These are phyloP conservation scores for Onygenales sp. DNA, from an alignment of 2,329 filamentous ascomycete genomes.

Conservation along the genomic window DNA sequence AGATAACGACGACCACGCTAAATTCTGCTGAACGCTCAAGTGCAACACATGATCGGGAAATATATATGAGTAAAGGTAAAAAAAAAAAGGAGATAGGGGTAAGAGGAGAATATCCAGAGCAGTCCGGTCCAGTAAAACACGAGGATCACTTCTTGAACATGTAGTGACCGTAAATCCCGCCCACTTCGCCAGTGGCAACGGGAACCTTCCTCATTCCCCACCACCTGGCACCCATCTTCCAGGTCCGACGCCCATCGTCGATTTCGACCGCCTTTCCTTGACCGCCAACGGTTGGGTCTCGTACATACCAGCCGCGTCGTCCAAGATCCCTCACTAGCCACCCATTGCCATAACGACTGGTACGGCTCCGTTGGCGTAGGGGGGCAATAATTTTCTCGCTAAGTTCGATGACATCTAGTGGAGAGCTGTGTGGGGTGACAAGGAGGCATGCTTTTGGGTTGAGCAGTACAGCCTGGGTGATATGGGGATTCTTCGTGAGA, in stretches of 20 bases:
- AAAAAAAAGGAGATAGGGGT: slow-evolving; percentile 11
- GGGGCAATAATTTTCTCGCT: slow-evolving; percentile 58
- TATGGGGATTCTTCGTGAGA: slow-evolving; percentile 56
- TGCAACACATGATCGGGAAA: no score
- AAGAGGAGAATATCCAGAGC: no score
- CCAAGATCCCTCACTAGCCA: slow-evolving; percentile 63
- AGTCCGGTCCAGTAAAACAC: no score
- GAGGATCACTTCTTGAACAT: slow-evolving; percentile 44
- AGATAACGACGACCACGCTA: no score
- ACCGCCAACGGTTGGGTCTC: slow-evolving; percentile 30
- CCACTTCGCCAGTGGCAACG: slow-evolving; percentile 46
- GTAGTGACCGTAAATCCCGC: slow-evolving; percentile 51
- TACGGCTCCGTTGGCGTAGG: slow-evolving; percentile 54
- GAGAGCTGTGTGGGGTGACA: slow-evolving; percentile 51
- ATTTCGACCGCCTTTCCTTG: slow-evolving; percentile 11
- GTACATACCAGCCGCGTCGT: slow-evolving; percentile 59
- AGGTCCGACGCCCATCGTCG: slow-evolving; percentile 53
- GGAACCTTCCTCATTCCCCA: slow-evolving; percentile 72
- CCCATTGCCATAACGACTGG: slow-evolving; percentile 42
- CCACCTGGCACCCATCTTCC: slow-evolving; percentile 78
- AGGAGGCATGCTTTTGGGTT: slow-evolving; percentile 47
- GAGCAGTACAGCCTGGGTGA: slow-evolving; percentile 50
- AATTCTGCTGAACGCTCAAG: no score
- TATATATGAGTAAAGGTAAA: neutral
- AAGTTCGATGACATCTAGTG: slow-evolving; percentile 68